Evolutionary conservation across 805 yeast genomes (phyloP), one percentile per base, ranked within the genome.

Genomic region (Yarrowia osloensis): DNA sequence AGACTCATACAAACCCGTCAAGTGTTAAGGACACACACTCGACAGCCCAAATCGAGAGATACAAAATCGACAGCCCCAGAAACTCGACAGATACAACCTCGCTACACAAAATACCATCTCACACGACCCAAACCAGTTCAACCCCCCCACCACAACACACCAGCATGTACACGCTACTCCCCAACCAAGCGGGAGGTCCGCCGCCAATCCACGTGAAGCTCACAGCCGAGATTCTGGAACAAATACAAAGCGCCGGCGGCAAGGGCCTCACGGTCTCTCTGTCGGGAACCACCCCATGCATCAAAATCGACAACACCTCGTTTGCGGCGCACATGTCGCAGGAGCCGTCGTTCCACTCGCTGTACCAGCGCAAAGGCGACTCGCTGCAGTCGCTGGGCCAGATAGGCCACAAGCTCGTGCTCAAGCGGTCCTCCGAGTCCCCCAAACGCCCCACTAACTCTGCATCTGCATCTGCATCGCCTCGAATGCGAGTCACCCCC

Each of bases 401-500:
- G 33, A 61, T 61, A 3, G 52, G 33, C 42, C 66, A 61, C 12
- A 61, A 61, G 33, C 39, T 61, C n/a, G 66, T 61, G 11, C 66
- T 61, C 44, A 61, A 61, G 24, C 66, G 66, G n/a, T 33, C 66
- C 15, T 44, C 54, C 54, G 66, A 61, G 47, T 61, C 66, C 39
- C 52, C 66, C 54, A 61, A 61, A 44, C 54, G 66, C 24, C 66
- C 54, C 54, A 44, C 66, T 46, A 61, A 44, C 66, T 61, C 66
- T 61, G 66, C 66, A 61, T 61, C 66, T 61, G 54, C 66, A 61
- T 57, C 63, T 39, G 66, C 66, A 61, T 46, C 52, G 19, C 54
- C 66, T 11, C 40, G 66, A 9, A 46, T 61, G 66, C 44, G 66
- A 19, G 66, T 44, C 52, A 46, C 66, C 15, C 52, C 66, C 3